Conservation (phyloP, 2,329 filamentous ascomycete genomes). For the Diaporthe helianthi region DNA sequence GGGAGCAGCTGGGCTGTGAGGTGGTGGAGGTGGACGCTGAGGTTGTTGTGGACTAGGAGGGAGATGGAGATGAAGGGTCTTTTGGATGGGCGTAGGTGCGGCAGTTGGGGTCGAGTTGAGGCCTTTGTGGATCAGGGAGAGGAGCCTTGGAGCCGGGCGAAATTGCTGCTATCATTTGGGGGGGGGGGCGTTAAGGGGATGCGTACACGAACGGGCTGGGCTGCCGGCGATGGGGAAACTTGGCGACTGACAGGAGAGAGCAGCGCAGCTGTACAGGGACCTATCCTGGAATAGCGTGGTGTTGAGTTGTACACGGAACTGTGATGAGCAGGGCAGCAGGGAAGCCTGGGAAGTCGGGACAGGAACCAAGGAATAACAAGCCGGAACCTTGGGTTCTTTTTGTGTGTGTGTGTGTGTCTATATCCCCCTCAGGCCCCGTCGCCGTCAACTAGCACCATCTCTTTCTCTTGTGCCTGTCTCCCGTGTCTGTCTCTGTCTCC, state of each 20-base stretch:
- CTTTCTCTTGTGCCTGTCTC: background rate
- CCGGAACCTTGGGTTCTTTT: background rate
- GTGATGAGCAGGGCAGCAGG: slow-evolving; percentile 10
- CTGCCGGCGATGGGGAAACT: slow-evolving; percentile 15
- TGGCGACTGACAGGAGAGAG: slow-evolving; percentile 21
- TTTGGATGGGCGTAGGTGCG: slow-evolving; percentile 34
- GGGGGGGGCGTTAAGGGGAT: slow-evolving; percentile 31
- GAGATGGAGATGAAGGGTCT: slow-evolving; percentile 26
- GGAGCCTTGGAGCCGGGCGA: slow-evolving; percentile 43
- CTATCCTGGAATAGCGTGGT: slow-evolving; percentile 20
- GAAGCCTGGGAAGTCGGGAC: background rate
- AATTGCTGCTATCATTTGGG: slow-evolving; percentile 46
- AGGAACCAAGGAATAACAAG: background rate
- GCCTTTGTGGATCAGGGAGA: slow-evolving; percentile 42
- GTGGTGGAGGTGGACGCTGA: slow-evolving; percentile 30
- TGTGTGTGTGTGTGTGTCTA: background rate
- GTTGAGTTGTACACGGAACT: background rate
- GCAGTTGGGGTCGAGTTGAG: slow-evolving; percentile 39
- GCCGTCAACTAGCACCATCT: background rate
- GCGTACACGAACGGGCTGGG: slow-evolving; percentile 20
- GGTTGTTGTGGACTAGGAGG: background rate
- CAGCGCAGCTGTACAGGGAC: background rate
- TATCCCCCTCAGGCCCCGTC: background rate
- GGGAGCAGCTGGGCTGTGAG: slow-evolving; percentile 29
- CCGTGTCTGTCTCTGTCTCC: background rate